Evolutionary conservation across 352 stramenopile genomes (phyloP), one percentile per base, ranked within the genome.

Genomic region (Phytophthora megakarya): DNA sequence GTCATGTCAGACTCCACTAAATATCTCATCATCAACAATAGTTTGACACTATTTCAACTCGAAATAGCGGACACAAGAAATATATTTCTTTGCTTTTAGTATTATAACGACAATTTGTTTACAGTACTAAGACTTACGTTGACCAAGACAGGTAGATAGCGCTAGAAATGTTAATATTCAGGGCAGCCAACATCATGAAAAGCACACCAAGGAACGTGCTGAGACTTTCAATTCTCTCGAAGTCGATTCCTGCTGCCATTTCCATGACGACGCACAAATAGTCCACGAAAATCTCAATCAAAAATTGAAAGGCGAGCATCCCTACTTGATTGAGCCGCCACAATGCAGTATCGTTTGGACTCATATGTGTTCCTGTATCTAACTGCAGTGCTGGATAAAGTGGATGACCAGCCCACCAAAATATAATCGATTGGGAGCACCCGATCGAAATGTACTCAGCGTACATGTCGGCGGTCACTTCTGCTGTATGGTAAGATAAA

Each of bases 371-470:
- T 0, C 12, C 28, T 18, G 33, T 39, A 37, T 56, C 37, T 39
- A 65, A 5, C 19, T 56, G 51, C 5, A 73, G 28, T 22, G 58
- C 30, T 16, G 46, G 54, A 40, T 83, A 78, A 48, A 79, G 73
- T 13, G 68, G 44, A 38, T 83, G 72, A 0, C 57, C 64, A 15
- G 56, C 66, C 39, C 70, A 81, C 42, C 78, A 84, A 28, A 75
- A 74, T 2, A 80, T 43, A 9, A 76, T 74, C 3, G 60, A 80
- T 50, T 77, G 57, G 3, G 76, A 82, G 46, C 73, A 85, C 0
- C 64, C 73, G 30, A 85, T 81, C 0, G 73, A 71, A 25, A 85
- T 76, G 38, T 85, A 85, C 56, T 85, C 76, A 18, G 76, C 70
- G 28, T 78, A 80, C 73, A 85, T 85, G 33, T 80, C 73, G 39